A percentile compares a stretch with the other conserved stretches of the same genome.
Evolutionary conservation across 139 green algal genomes (phyloP).

Genomic region (Yamagishiella unicocca): DNA sequence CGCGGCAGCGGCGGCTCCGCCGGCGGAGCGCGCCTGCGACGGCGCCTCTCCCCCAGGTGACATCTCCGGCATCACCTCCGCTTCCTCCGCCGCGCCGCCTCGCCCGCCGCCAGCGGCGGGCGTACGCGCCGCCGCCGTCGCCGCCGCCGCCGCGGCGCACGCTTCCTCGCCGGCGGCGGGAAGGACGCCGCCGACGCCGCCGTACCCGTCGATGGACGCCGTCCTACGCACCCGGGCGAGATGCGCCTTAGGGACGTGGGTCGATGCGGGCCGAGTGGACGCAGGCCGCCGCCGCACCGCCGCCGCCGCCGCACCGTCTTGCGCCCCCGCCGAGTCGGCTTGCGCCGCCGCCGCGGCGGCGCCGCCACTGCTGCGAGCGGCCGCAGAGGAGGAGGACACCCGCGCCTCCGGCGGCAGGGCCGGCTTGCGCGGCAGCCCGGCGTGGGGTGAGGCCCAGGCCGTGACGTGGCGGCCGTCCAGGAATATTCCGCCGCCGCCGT

Average conservation of each 20-base stretch:
- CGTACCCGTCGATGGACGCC: not conserved
- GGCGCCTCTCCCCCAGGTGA: too few relatives aligned
- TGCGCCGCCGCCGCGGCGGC: not conserved
- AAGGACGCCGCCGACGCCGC: too few relatives aligned
- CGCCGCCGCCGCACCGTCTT: not conserved
- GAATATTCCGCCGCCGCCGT: not conserved
- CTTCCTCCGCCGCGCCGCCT: too few relatives aligned
- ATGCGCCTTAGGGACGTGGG: not conserved
- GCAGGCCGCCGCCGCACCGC: not conserved
- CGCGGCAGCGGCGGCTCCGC: too few relatives aligned
- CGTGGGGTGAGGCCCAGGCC: not conserved
- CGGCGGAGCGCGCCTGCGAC: too few relatives aligned
- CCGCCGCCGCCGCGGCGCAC: too few relatives aligned
- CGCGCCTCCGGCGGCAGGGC: slow-evolving; percentile 19
- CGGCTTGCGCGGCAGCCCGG: not conserved
- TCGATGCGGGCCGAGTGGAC: not conserved
- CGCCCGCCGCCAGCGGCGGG: not conserved
- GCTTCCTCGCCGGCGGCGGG: too few relatives aligned
- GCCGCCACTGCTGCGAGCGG: not conserved
- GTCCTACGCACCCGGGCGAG: not conserved
- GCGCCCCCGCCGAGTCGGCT: not conserved
- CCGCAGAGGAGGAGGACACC: not conserved
- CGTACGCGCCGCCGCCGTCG: too few relatives aligned
- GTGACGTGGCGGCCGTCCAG: not conserved
- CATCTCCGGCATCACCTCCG: too few relatives aligned